These are phyloP conservation scores for Gomphus bonarii DNA, from an alignment of 1,284 basidiomycete genomes.

Conservation along the genomic window DNA sequence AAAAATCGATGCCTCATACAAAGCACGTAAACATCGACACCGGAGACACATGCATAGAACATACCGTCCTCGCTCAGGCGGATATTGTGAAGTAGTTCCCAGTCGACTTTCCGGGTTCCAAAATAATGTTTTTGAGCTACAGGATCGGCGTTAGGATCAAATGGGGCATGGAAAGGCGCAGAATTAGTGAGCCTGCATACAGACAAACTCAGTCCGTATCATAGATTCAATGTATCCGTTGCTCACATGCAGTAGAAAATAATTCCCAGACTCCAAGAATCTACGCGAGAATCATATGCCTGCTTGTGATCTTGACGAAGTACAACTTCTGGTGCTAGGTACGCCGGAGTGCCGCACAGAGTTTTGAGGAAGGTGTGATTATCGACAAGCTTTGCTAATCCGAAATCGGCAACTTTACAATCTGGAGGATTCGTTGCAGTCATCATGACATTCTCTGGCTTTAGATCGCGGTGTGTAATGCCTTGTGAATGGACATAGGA, in stretches of 20 bases:
- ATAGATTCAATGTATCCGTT: not conserved
- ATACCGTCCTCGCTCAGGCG: constrained; percentile 29
- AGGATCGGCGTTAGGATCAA: constrained; percentile 23
- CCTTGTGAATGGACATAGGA: constrained; percentile 50
- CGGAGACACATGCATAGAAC: constrained; percentile 17
- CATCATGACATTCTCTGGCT: constrained; percentile 82
- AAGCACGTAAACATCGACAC: constrained; percentile 12
- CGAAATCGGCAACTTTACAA: constrained; percentile 88
- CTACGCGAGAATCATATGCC: constrained; percentile 78
- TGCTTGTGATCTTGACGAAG: constrained; percentile 44
- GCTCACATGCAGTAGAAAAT: constrained; percentile 80
- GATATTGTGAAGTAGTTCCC: constrained; percentile 34
- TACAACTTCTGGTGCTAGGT: constrained; percentile 86
- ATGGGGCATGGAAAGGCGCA: constrained; percentile 58
- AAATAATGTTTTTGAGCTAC: constrained; percentile 24
- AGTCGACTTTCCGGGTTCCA: constrained; percentile 48
- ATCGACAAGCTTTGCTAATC: constrained; percentile 82
- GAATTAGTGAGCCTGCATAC: constrained; percentile 53
- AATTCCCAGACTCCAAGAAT: constrained; percentile 90
- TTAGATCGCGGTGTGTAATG: constrained; percentile 85
- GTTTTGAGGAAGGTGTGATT: constrained; percentile 56
- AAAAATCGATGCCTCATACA: constrained; percentile 32
- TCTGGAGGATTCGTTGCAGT: constrained; percentile 52
- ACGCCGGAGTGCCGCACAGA: constrained; percentile 79
- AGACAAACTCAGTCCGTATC: not conserved